Percentiles rank a stretch among this genome's conserved stretches.
phyloP scores from a whole-genome alignment of 805 yeast genomes.

The Zygosaccharomyces pseudorouxii region DNA sequence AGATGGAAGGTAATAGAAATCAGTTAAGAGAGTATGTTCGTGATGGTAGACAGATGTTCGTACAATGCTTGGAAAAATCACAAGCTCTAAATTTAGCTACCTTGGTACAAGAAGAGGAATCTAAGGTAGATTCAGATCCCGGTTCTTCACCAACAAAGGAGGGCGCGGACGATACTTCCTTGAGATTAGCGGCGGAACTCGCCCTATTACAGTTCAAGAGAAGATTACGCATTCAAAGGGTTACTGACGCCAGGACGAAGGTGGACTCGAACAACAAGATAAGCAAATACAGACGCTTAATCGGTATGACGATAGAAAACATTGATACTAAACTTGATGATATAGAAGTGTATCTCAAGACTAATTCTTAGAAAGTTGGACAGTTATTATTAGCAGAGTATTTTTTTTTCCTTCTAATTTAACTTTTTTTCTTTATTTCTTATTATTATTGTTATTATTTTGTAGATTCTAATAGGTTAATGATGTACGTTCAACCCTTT shows the following conservation, averaged over 20 bases:
- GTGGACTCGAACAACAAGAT: conserved; percentile 50
- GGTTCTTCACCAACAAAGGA: conserved; percentile 12
- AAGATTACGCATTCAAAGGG: conserved; percentile 39
- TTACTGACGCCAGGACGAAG: conserved; percentile 47
- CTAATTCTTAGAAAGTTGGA: conserved; percentile 11
- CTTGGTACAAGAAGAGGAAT: conserved; percentile 53
- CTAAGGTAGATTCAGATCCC: conserved; percentile 14
- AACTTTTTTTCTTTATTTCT: not conserved
- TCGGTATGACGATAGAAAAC: conserved; percentile 74
- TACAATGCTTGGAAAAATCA: conserved; percentile 49
- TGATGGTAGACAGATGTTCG: conserved; percentile 12
- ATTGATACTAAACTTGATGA: conserved; percentile 80
- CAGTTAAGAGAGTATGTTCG: conserved; percentile 8
- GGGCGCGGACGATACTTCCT: conserved; percentile 9
- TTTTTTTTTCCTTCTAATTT: not conserved
- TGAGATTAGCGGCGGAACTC: conserved; percentile 39
- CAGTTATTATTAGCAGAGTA: not conserved
- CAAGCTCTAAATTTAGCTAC: conserved; percentile 60
- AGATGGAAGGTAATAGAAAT: conserved; percentile 15
- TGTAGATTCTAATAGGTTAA: not conserved
- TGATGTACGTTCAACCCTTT: not conserved
- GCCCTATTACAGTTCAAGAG: conserved; percentile 52
- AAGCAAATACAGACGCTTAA: conserved; percentile 73
- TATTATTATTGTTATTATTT: not conserved
- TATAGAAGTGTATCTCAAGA: conserved; percentile 46